These are phyloP conservation scores for Athelia psychrophila DNA, from an alignment of 1,284 basidiomycete genomes.

Conservation along the genomic window DNA sequence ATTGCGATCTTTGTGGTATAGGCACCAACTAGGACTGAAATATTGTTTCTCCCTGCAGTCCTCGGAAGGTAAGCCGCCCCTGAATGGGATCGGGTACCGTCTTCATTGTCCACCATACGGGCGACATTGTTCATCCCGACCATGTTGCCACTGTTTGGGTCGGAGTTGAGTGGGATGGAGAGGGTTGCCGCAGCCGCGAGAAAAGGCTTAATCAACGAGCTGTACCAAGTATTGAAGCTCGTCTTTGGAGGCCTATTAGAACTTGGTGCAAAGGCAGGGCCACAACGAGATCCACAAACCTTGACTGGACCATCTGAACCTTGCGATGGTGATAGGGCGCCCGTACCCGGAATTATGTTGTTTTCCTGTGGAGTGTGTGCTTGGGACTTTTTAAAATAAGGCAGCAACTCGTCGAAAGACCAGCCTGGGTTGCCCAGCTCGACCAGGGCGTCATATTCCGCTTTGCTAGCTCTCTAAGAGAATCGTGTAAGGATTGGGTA, in stretches of 20 bases:
- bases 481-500: not conserved
- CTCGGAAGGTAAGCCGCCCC: not conserved
- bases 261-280: not conserved
- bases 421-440: conserved; percentile 14
- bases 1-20: not conserved
- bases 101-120: not conserved
- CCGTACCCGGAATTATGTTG: not conserved
- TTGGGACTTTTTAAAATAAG: conserved; percentile 30
- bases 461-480: not conserved
- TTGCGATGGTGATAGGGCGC: conserved; percentile 1
- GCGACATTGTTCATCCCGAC: not conserved
- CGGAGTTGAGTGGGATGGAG: not conserved
- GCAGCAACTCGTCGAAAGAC: conserved; percentile 30
- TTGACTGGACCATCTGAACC: conserved; percentile 9
- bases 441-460: conserved; percentile 6
- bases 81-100: not conserved
- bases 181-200: conserved; percentile 2
- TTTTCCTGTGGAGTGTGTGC: not conserved
- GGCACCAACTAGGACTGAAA: conserved; percentile 1
- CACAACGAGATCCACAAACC: no score
- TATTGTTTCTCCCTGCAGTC: not conserved
- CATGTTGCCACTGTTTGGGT: not conserved
- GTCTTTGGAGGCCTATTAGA: not conserved
- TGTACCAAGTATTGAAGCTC: conserved; percentile 4
- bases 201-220: not conserved